Base-by-base conservation (phyloP, 306 rosid species). In the Rosa chinensis region DNA sequence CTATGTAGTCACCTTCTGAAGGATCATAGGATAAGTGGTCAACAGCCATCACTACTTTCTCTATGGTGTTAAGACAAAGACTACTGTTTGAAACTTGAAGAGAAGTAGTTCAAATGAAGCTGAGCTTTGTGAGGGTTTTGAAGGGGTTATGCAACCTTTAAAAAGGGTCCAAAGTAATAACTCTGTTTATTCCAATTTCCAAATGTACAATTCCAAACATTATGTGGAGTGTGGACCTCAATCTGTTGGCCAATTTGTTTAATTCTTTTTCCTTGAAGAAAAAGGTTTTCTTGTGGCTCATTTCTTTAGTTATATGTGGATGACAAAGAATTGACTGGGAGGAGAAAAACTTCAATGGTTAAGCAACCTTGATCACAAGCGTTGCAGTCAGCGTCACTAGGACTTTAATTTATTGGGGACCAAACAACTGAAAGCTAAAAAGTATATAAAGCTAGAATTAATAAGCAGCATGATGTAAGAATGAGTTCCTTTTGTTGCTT, bases 1-100 rank as follows among this genome's bases (percentile, higher is more conserved):
- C 96, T 61, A 95, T 95, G 87, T 85, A 95, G 79, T 95, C 99
- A 59, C 93, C 99, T 80, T 91, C 99, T 63, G 78, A 85, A 80
- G 79, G 81, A 55, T 93, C 94, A 82, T 37, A 82, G 78, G 86
- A 72, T 64, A 64, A 44, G 58, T 82, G 66, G 67, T 89, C 88
- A 75, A 84, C 82, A 66, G 92, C 92, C 99, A 93, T 93, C 82
- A 58, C 74, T 75, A 50, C 42, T 23, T 83, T 75, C 78, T 63
- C 73, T 42, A 21, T 32, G 50, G 12, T 56, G 66, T 75, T 67
- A 76, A 76, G 61, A 76, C 69, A 52, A 71, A 28, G 13, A 4
- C 3, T 72, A 28, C 10, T 32, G 48, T 72, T 32, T 64, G 72
- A 39, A 58, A 39, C 72, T 40, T 67, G 67, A 39, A 43, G 63